Evolutionary conservation across 176 grass and related monocot genomes (phyloP).

Genomic region (Chloris gayana): DNA sequence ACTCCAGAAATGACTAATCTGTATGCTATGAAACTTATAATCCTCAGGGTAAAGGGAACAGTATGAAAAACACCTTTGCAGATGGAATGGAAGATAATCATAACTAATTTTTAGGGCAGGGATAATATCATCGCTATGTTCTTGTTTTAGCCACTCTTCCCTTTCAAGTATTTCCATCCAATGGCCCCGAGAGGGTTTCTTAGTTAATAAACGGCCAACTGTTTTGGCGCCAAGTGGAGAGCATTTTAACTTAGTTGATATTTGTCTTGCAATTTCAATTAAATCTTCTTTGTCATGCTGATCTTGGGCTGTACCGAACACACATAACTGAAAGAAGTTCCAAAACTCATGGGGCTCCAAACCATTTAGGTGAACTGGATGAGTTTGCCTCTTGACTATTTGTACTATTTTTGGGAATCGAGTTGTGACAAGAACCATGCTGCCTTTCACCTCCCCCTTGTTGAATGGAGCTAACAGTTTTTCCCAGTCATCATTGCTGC

Average conservation of each 20-base stretch:
- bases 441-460: not conserved
- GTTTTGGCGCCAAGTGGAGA: constrained; percentile 28
- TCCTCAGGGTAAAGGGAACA: constrained; percentile 32
- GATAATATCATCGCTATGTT: not conserved
- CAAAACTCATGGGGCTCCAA: constrained; percentile 14
- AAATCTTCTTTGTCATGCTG: not conserved
- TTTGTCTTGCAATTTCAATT: not conserved
- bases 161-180: constrained; percentile 17
- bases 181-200: not conserved
- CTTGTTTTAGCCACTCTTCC: constrained; percentile 4
- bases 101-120: constrained; percentile 30
- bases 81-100: constrained; percentile 29
- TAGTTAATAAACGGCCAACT: not conserved
- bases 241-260: constrained; percentile 3
- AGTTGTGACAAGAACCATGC: constrained; percentile 34
- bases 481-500: not conserved
- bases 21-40: not conserved
- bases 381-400: not conserved
- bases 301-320: not conserved
- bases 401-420: not conserved
- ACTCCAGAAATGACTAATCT: not conserved
- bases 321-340: constrained; percentile 24
- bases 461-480: constrained; percentile 22
- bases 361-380: not conserved
- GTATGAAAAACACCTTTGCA: constrained; percentile 27